Percentiles rank a stretch among this genome's conserved stretches.
These are phyloP conservation scores for Aechmea fasciata DNA, from an alignment of 176 grass and related monocot species.

Conservation along the genomic window DNA sequence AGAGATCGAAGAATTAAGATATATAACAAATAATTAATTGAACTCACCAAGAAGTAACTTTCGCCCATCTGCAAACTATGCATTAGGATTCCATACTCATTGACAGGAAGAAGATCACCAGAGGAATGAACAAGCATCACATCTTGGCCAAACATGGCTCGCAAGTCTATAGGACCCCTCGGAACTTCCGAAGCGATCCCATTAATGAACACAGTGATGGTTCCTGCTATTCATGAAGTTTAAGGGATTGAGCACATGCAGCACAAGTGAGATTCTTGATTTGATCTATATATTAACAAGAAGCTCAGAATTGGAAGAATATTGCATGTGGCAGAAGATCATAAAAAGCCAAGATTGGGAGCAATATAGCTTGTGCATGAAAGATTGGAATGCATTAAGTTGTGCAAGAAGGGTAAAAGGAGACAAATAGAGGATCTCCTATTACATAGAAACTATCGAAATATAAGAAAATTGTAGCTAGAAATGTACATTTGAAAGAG, in stretches of 20 bases:
- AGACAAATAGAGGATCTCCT: too few species aligned
- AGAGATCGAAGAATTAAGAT: too few species aligned
- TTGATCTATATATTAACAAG: not conserved
- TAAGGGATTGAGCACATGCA: not conserved
- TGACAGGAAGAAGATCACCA: conserved; percentile 55
- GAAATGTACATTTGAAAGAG: not conserved
- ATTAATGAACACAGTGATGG: conserved; percentile 86
- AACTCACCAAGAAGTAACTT: conserved; percentile 79
- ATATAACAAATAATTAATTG: not conserved
- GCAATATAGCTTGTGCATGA: not conserved
- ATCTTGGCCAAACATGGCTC: conserved; percentile 68
- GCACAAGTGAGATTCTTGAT: not conserved
- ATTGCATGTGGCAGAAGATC: not conserved
- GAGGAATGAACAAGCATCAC: conserved; percentile 67
- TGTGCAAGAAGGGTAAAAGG: too few species aligned
- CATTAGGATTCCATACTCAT: conserved; percentile 63
- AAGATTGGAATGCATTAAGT: not conserved
- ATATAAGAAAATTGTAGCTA: not conserved
- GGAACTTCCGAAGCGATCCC: conserved; percentile 73
- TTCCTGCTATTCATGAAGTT: conserved; percentile 25
- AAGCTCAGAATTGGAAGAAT: not conserved
- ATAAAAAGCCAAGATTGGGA: not conserved
- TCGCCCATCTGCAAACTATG: conserved; percentile 84
- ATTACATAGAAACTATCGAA: too few species aligned
- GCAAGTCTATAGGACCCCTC: conserved; percentile 60